Evolutionary conservation across 495 filamentous ascomycete genomes (phyloP), one percentile per base, ranked within the genome.

Genomic region (Penicillium maclennaniae): DNA sequence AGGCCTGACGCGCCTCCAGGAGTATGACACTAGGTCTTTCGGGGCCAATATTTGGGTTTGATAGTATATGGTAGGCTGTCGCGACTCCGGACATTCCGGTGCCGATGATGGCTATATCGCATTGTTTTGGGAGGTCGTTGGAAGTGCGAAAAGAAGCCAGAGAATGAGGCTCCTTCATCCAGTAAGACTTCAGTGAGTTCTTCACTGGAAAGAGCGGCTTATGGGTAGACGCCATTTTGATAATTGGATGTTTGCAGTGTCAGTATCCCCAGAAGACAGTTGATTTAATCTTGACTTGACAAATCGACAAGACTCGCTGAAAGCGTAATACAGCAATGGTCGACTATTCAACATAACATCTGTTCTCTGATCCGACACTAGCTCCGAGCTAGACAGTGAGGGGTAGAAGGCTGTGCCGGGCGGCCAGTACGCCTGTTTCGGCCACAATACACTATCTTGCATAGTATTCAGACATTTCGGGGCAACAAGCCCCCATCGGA

Each of bases 91-190:
- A 25, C 23, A 51, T 27, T 4, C 48, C 48, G n/a, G 48, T 36
- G 27, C 48, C 48, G 25, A 51, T 51, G 15, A 51, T 44, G 6
- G 40, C 38, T 15, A 51, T 36, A 34, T 51, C 48, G 27, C 39
- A 51, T 44, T 44, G 25, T 19, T 43, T 12, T 15, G 48, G 48
- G 6, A 51, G 6, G 1, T 4, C 17, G 15, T 14, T 34, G 31
- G 9, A 34, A 4, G 6, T 34, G 9, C 31, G 8, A 4, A 14
- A 34, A 34, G 31, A 34, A 14, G 31, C 31, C 10, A 34, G 31
- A 34, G 9, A 12, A 34, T 34, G 31, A 12, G 6, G 31, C 9
- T 34, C 8, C 31, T 34, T 34, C 31, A 34, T 34, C 31, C 31
- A 34, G 10, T 34, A 34, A 10, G 31, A 34, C 14, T 3, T 34